phyloP scores from a whole-genome alignment of 306 rosid genomes.

The Vigna mungo region DNA sequence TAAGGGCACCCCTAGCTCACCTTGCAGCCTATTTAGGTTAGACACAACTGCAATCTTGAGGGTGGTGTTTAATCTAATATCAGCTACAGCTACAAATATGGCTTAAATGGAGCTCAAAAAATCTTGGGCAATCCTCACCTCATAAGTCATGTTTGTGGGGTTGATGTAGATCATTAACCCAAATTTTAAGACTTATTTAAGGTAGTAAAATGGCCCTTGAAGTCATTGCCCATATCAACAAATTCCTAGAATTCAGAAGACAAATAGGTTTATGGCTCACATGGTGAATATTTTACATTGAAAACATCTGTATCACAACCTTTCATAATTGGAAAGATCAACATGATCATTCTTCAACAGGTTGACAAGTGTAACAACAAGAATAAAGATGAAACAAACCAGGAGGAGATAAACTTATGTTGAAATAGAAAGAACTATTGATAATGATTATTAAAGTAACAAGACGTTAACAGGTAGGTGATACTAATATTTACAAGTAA shows the following conservation, averaged over 20 bases:
- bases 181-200: no score
- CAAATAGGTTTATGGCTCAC: background rate
- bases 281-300: background rate
- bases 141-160: background rate
- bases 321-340: background rate
- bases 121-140: background rate
- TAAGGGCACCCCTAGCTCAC: background rate
- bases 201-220: background rate
- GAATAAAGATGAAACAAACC: background rate
- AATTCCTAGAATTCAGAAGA: background rate
- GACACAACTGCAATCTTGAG: background rate
- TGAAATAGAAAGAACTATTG: slow-evolving; percentile 1
- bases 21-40: background rate
- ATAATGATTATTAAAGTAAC: background rate
- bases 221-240: background rate
- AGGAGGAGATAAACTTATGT: background rate
- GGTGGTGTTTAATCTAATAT: background rate
- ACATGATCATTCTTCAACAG: background rate
- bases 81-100: background rate
- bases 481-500: background rate
- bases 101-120: background rate
- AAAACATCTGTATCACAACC: background rate
- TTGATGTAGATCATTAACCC: background rate
- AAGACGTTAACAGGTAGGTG: background rate
- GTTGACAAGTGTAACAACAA: background rate